Conservation (phyloP, 1,284 basidiomycete genomes). For the Ceratobasidium sp. region DNA sequence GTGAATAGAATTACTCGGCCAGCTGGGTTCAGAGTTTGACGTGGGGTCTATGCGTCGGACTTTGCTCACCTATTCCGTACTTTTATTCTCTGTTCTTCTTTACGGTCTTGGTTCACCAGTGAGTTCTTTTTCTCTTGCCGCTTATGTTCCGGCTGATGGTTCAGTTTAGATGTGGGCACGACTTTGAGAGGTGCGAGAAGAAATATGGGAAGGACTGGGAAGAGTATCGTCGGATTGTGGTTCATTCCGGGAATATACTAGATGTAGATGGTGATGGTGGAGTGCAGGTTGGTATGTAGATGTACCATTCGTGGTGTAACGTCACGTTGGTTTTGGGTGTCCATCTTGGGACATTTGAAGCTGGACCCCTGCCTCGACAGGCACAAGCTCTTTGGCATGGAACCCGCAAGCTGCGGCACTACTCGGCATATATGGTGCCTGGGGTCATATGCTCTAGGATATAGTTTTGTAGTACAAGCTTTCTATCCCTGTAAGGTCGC, state of each 20-base stretch:
- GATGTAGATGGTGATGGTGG: neutral
- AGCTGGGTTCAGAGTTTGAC: slow-evolving; percentile 91
- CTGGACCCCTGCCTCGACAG: too few relatives aligned
- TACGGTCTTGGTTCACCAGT: slow-evolving; percentile 81
- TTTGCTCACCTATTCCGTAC: slow-evolving; percentile 89
- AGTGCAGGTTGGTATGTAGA: neutral
- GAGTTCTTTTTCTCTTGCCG: neutral
- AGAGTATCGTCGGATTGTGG: slow-evolving; percentile 84
- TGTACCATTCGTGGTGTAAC: too few relatives aligned
- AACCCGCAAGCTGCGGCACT: too few relatives aligned
- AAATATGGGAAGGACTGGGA: slow-evolving; percentile 99
- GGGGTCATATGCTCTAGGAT: too few relatives aligned
- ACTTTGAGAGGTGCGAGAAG: slow-evolving; percentile 87
- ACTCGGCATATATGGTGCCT: too few relatives aligned
- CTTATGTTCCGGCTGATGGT: neutral
- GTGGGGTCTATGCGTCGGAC: slow-evolving; percentile 91
- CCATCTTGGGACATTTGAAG: too few relatives aligned
- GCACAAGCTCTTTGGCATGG: too few relatives aligned
- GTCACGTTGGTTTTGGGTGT: too few relatives aligned
- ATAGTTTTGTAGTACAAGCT: too few relatives aligned
- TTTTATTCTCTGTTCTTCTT: slow-evolving; percentile 97
- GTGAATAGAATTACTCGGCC: slow-evolving; percentile 79
- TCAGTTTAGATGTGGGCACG: slow-evolving; percentile 76
- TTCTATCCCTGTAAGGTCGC: too few relatives aligned
- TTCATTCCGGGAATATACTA: slow-evolving; percentile 80